Conservation (phyloP, 345 rosid genomes). For the Acer negundo region DNA sequence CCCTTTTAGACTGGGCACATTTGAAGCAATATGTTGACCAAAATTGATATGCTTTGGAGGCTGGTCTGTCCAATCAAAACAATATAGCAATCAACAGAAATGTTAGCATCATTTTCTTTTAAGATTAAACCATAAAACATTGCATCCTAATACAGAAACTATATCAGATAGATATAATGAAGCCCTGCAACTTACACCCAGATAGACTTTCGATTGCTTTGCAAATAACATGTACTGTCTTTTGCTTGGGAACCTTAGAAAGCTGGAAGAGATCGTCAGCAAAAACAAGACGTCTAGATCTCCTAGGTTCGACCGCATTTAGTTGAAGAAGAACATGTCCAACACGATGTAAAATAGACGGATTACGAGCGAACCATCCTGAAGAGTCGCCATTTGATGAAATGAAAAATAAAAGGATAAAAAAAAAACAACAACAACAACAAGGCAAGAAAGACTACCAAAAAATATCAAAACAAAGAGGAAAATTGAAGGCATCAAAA, state of each 20-base stretch:
- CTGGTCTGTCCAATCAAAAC: conserved; percentile 57
- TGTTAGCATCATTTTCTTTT: background rate
- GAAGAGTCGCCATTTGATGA: conserved; percentile 17
- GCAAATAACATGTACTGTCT: conserved; percentile 60
- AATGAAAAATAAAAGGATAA: background rate
- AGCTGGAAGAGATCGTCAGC: conserved; percentile 92
- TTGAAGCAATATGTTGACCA: conserved; percentile 60
- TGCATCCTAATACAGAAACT: background rate
- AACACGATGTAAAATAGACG: conserved; percentile 67
- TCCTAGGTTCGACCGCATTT: conserved; percentile 59
- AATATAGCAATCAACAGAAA: conserved; percentile 16
- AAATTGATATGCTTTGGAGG: conserved; percentile 66
- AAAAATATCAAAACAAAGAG: conserved; percentile 8
- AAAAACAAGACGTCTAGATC: conserved; percentile 58
- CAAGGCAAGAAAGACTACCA: conserved; percentile 13
- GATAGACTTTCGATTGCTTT: conserved; percentile 74
- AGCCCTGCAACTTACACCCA: conserved; percentile 72
- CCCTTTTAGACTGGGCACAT: conserved; percentile 68
- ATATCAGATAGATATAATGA: background rate
- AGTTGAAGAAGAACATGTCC: conserved; percentile 73
- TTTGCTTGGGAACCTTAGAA: conserved; percentile 74
- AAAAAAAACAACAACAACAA: background rate
- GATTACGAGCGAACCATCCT: conserved; percentile 91
- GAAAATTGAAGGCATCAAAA: conserved; percentile 19
- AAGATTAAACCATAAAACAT: background rate